phyloP scores from a whole-genome alignment of 805 yeast species.

The Sungouiozyma intestinalis region DNA sequence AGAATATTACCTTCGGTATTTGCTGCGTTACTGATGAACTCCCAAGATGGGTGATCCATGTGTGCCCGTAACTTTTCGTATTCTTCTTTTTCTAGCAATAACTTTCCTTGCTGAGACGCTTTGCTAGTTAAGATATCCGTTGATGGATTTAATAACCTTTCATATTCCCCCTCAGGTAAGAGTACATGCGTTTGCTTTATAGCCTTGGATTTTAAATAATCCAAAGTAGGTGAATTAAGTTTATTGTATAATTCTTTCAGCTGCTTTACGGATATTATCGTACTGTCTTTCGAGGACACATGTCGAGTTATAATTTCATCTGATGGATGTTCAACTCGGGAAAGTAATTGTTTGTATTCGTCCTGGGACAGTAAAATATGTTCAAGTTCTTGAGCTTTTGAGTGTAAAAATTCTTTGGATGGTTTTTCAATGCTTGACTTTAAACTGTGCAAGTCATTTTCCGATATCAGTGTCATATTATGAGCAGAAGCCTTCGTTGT shows the following conservation, averaged over 20 bases:
- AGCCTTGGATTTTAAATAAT: slow-evolving; percentile 1
- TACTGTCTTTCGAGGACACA: background rate
- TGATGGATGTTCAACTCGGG: background rate
- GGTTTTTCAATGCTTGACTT: background rate
- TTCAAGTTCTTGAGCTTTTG: background rate
- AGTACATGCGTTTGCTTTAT: background rate
- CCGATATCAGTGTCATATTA: slow-evolving; percentile 5
- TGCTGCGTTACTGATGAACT: slow-evolving; percentile 6
- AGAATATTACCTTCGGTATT: slow-evolving; percentile 13
- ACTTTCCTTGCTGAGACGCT: background rate
- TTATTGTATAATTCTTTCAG: slow-evolving; percentile 7
- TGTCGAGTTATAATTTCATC: background rate
- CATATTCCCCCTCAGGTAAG: slow-evolving; percentile 2
- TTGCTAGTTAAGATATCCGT: slow-evolving; percentile 1
- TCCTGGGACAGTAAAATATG: slow-evolving; percentile 6
- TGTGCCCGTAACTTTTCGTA: background rate
- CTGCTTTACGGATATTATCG: slow-evolving; percentile 1
- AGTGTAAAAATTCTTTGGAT: background rate
- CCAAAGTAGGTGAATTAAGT: slow-evolving; percentile 8
- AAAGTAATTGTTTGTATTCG: slow-evolving; percentile 6
- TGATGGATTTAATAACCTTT: slow-evolving; percentile 4
- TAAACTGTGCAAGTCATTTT: slow-evolving; percentile 2
- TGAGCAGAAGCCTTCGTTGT: slow-evolving; percentile 2
- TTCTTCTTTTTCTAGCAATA: slow-evolving; percentile 1
- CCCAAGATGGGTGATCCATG: slow-evolving; percentile 2